Conservation (phyloP, 192 early-diverging fungal genomes). For the Cetraspora pellucida region DNA sequence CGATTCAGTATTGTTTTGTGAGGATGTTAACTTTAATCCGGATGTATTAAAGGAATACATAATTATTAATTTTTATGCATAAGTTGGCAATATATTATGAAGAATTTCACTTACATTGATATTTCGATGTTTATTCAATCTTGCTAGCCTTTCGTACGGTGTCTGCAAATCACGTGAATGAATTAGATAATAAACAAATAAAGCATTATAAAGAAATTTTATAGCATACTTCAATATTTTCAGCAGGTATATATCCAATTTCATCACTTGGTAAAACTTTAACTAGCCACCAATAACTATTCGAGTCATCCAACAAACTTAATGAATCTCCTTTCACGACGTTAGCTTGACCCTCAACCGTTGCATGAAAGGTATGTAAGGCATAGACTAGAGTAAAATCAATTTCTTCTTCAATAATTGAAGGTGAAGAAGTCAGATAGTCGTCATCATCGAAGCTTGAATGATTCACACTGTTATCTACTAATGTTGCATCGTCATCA, state of each 20-base stretch:
- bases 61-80: neutral
- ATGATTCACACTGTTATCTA: constrained; percentile 38
- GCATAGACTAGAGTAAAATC: constrained; percentile 82
- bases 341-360: constrained; percentile 84
- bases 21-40: constrained; percentile 22
- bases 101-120: constrained; percentile 51
- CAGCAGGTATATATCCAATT: constrained; percentile 88
- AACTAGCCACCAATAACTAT: constrained; percentile 83
- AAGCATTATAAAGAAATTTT: neutral
- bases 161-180: constrained; percentile 48
- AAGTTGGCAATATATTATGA: neutral
- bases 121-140: constrained; percentile 77
- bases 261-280: constrained; percentile 68
- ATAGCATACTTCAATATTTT: constrained; percentile 74
- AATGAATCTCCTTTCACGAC: constrained; percentile 77
- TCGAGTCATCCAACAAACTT: constrained; percentile 79
- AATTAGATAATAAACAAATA: neutral
- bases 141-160: constrained; percentile 75
- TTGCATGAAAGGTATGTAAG: constrained; percentile 83
- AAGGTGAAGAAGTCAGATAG: constrained; percentile 44
- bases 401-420: constrained; percentile 63
- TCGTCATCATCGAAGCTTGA: constrained; percentile 43
- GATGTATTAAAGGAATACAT: neutral
- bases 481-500: constrained; percentile 13
- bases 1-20: constrained; percentile 22